Base-by-base conservation (phyloP, 2,329 filamentous ascomycete genomes). In the Teratosphaeria viscida region DNA sequence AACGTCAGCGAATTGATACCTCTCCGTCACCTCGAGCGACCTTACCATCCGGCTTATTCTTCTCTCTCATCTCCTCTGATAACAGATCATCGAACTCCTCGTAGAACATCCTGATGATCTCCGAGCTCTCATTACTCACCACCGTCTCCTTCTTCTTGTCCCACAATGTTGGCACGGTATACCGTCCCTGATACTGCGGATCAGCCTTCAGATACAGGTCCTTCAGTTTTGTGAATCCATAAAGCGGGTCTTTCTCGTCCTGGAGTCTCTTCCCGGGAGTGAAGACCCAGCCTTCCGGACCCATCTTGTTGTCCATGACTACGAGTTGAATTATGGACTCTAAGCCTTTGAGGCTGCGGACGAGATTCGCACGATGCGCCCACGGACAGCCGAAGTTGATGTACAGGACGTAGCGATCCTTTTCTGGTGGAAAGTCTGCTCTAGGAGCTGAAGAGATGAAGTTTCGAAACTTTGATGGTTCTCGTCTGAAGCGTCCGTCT, bases 81-180 rank as follows among this genome's bases (percentile, higher is more conserved):
- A 80, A 59, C 26, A 79, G 57, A n/a, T 72, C 70, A 56, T 97
- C 85, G 71, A 97, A 97, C 73, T 85, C 89, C 39, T 80, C 81
- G 70, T 88, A 89, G 60, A 96, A 78, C 88, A 95, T 95, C 69
- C 91, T 85, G 73, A 96, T 85, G 70, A 96, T 95, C 77, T 96
- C 91, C 64, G 86, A 85, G 74, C 87, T 90, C 80, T 96, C 91
- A 65, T 96, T 96, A 81, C 82, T 92, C 62, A 95, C 90, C 68
- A 96, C 94, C 27, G 78, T 83, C 58, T 72, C 67, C 49, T 77
- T 77, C 70, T 86, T 83, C 70, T 84, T 86, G 65, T 89, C 86
- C 77, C 83, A 89, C 56, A 95, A 78, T 29, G 89, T 83, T 0
- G 90, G 90, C 23, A 95, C 89, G 0, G 89, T 94, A 71, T 90